Evolutionary conservation across 2,329 filamentous ascomycete genomes (phyloP).

Genomic region (Fusarium brachygibbosum): DNA sequence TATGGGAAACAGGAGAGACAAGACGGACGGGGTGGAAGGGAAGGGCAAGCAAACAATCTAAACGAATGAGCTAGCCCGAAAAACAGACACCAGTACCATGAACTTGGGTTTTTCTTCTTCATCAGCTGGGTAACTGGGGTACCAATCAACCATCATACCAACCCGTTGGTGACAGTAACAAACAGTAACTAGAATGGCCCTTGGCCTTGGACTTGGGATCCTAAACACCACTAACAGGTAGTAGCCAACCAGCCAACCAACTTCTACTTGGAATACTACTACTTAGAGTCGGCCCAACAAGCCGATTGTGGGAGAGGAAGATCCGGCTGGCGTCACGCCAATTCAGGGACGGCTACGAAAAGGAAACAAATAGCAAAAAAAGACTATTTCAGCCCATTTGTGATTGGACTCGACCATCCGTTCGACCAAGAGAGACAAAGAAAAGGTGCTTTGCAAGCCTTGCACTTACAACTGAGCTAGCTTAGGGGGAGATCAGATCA

Average conservation of each 20-base stretch:
- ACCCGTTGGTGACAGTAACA: slow-evolving; percentile 11
- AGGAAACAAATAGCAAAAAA: slow-evolving; percentile 1
- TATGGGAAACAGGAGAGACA: slow-evolving; percentile 1
- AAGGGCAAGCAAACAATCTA: slow-evolving; percentile 12
- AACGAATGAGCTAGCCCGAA: slow-evolving; percentile 8
- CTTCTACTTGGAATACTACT: not conserved
- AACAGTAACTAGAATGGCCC: slow-evolving; percentile 1
- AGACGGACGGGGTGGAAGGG: not conserved
- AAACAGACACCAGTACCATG: slow-evolving; percentile 19
- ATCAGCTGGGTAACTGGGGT: slow-evolving; percentile 2
- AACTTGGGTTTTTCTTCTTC: slow-evolving; percentile 26
- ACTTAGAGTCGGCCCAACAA: slow-evolving; percentile 11
- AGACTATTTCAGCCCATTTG: slow-evolving; percentile 17
- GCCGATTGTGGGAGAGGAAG: slow-evolving; percentile 24
- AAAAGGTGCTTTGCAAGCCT: slow-evolving; percentile 9
- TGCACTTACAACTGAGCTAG: slow-evolving; percentile 11
- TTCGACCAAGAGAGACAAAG: not conserved
- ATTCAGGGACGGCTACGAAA: slow-evolving; percentile 32
- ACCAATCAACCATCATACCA: slow-evolving; percentile 20
- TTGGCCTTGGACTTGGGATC: slow-evolving; percentile 19
- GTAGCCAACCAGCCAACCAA: not conserved
- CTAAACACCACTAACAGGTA: not conserved
- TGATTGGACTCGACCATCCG: not conserved
- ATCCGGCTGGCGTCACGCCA: slow-evolving; percentile 34
- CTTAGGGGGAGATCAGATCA: slow-evolving; percentile 19